Evolutionary conservation across 2,329 filamentous ascomycete species (phyloP), one percentile per base, ranked within the genome.

Genomic region (Alternaria viburni): DNA sequence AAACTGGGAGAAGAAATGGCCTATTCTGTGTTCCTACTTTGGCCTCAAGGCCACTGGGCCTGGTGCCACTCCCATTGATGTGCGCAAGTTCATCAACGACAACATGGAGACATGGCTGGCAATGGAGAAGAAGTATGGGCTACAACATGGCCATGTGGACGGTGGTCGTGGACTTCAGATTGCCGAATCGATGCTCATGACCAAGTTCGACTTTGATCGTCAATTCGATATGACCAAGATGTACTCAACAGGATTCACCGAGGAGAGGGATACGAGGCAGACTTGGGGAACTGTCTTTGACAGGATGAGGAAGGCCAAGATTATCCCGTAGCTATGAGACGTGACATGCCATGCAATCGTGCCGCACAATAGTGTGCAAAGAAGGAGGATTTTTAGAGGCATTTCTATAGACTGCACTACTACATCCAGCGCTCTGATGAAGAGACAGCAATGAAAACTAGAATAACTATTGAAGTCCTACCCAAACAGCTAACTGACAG

Each of bases 161-260:
- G 79, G 75, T 46, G 73, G 77, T 6, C 73, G 70, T 58, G 78
- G 74, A 11, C 71, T 80, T 25, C 73, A 75, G 15, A 79, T 78
- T 0, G 83, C 82, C 49, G 81, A 83, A 67, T 77, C 81, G 61
- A 81, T 82, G 51, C 72, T 84, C 55, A 74, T 84, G 62, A 79
- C 79, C 10, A 73, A 77, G 56, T 83, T 83, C 62, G 80, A 83
- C 64, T 82, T 81, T 59, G 82, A 84, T 65, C 74, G 82, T 45
- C 80, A 83, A 45, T 81, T 80, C 64, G 81, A 84, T 66, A 82
- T 84, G 80, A 78, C 64, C 11, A 81, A 81, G 72, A 77, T 79
- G 70, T 81, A 83, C 68, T 75, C 70, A 21, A 78, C 75, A 7
- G 79, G 81, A n/a, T 81, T 83, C 67, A 68, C 55, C 2, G 82